phyloP scores from a whole-genome alignment of 495 filamentous ascomycete species.

The Xylaria scruposa region DNA sequence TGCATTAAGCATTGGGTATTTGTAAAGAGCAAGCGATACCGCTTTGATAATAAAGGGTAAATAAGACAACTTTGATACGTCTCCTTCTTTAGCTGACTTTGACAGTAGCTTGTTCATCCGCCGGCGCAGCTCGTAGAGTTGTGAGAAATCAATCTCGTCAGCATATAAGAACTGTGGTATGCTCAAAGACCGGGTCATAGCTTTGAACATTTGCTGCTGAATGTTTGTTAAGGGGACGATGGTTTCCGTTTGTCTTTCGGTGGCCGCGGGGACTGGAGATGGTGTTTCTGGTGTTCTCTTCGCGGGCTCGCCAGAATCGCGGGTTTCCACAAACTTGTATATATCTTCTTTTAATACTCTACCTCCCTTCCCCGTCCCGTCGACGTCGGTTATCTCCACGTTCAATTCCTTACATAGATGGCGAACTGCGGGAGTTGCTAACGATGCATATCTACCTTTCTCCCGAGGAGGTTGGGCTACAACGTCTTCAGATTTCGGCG shows the following conservation, averaged over 20 bases:
- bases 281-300: constrained; percentile 38
- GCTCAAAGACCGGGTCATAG: constrained; percentile 89
- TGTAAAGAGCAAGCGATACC: constrained; percentile 79
- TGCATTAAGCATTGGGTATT: constrained; percentile 87
- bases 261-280: constrained; percentile 7
- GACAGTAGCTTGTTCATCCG: constrained; percentile 67
- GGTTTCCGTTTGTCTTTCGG: constrained; percentile 66
- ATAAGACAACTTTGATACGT: constrained; percentile 73
- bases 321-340: constrained; percentile 65
- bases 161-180: constrained; percentile 96
- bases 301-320: constrained; percentile 42
- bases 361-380: constrained; percentile 90
- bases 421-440: constrained; percentile 93
- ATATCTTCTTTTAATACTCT: constrained; percentile 94
- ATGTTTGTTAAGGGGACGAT: constrained; percentile 71
- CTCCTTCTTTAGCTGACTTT: constrained; percentile 45
- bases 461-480: constrained; percentile 25
- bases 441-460: constrained; percentile 64
- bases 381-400: constrained; percentile 76
- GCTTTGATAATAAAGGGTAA: constrained; percentile 97
- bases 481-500: constrained; percentile 19
- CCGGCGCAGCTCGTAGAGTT: constrained; percentile 70
- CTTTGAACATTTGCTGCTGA: constrained; percentile 94
- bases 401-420: constrained; percentile 80
- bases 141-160: constrained; percentile 80